Conservation (phyloP, 768 basidiomycete genomes). For the Pleurotus eryngii region DNA sequence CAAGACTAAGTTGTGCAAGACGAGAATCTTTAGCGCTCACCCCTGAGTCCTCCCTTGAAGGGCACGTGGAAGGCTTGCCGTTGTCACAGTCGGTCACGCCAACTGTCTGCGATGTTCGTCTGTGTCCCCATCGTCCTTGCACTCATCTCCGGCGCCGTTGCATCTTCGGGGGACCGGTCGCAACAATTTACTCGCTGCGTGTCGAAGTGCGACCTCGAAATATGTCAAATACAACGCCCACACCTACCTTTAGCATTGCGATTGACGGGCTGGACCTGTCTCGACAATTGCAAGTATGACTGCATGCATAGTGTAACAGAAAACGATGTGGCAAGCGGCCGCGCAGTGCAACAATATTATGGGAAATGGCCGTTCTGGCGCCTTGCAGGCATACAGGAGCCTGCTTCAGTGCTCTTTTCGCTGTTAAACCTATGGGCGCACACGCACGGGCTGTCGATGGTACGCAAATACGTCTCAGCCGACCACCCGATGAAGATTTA, state of each 20-base stretch:
- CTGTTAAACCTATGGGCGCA: constrained; percentile 83
- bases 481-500: constrained; percentile 68
- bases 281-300: constrained; percentile 81
- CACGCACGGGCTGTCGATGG: constrained; percentile 47
- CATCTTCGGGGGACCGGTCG: constrained; percentile 65
- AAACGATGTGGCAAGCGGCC: constrained; percentile 38
- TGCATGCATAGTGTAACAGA: constrained; percentile 85
- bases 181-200: constrained; percentile 53
- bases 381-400: constrained; percentile 87
- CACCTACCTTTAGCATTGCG: constrained; percentile 51
- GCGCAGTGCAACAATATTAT: constrained; percentile 70
- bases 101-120: background rate
- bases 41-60: too few relatives aligned
- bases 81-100: background rate
- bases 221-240: constrained; percentile 36
- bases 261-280: constrained; percentile 83
- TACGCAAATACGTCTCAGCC: constrained; percentile 45
- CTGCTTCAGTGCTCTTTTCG: constrained; percentile 87
- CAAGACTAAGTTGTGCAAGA: too few relatives aligned
- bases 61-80: too few relatives aligned
- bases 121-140: background rate
- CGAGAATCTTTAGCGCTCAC: too few relatives aligned
- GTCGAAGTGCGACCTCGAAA: constrained; percentile 33
- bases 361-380: constrained; percentile 99
- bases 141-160: constrained; percentile 16